A percentile compares a stretch with the other conserved stretches of the same genome.
phyloP scores from a whole-genome alignment of 2,329 filamentous ascomycete species.

The Plenodomus tracheiphilus region DNA sequence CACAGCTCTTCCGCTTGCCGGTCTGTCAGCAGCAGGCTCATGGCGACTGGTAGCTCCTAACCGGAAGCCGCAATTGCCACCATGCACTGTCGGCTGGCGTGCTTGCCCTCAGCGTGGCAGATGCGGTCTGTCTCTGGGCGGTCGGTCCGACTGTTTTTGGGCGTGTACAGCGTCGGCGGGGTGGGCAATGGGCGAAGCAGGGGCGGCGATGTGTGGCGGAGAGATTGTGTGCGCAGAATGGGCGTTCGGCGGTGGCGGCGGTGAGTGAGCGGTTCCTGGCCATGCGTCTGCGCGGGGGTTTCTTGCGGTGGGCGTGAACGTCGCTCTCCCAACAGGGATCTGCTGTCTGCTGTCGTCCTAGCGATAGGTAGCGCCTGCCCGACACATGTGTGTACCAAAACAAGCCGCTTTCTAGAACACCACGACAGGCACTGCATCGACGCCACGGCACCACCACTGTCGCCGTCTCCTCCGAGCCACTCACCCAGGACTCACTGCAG shows the following conservation, averaged over 20 bases:
- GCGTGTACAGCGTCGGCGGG: slow-evolving; percentile 15
- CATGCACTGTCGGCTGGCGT: slow-evolving; percentile 27
- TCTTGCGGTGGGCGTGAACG: neutral
- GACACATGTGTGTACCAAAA: neutral
- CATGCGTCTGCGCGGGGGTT: slow-evolving; percentile 1
- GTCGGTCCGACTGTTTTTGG: slow-evolving; percentile 18
- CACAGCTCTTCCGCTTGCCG: slow-evolving; percentile 90
- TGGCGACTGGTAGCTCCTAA: slow-evolving; percentile 48
- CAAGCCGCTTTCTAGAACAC: neutral
- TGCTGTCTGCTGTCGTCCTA: neutral
- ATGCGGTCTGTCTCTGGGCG: slow-evolving; percentile 1
- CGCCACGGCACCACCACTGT: neutral
- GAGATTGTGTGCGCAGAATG: neutral
- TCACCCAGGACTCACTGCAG: neutral
- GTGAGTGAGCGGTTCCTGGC: neutral
- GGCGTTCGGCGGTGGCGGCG: neutral
- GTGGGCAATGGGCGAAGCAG: neutral
- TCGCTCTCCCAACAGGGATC: neutral
- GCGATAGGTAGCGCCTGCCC: neutral
- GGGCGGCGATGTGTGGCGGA: neutral
- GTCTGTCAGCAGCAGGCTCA: slow-evolving; percentile 77
- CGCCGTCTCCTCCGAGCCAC: neutral
- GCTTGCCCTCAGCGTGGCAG: neutral
- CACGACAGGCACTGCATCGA: neutral
- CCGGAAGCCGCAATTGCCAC: slow-evolving; percentile 27